Base-by-base conservation (phyloP, 768 basidiomycete genomes). In the Tylopilus plumbeoviolaceoides region DNA sequence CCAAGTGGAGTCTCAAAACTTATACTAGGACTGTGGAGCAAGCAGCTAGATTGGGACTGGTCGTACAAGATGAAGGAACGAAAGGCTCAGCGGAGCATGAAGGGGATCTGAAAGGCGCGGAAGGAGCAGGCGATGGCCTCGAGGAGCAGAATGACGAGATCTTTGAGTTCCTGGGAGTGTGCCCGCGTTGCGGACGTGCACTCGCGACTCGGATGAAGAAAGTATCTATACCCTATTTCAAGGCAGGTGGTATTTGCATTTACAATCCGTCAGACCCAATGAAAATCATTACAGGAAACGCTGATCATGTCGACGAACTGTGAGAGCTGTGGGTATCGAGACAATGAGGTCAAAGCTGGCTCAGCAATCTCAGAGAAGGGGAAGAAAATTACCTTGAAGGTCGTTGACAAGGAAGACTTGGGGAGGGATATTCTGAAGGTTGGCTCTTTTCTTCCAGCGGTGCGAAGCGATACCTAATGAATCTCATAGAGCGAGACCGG, bases 251-350 rank as follows among this genome's bases (percentile, higher is more conserved):
- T 39, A 23, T 28, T 44, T 40, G 15, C 8, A 4, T 31, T 44
- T 7, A 28, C 33, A 4, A 38, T 30, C 23, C 17, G 20, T 4
- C 15, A 30, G 10, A 39, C 18, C 23, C 8, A 7, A 52, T 31
- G 7, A 57, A 27, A 21, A 39, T 20, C 17, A 8, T 40, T 30
- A 14, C 42, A 97, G 95, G 94, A 99, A 61, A 87, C 93, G 51
- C 73, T 98, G 49, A 95, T 98, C 72, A 98, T 98, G 94, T 95
- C 95, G 21, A 95, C 95, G 7, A 98, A 97, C 67, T 98, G 97
- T 68, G 91, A 94, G 53, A 71, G 74, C 47, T 99, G 97, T 69
- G 97, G 97, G 1, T 99, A 98, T 70, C 80, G 91, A 52, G 97
- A 99, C 71, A 98, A 95, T 63, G 97, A 99, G 72, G 89, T 99